Conservation (phyloP, 257 asterid species). For the Solanum infundibuliforme region DNA sequence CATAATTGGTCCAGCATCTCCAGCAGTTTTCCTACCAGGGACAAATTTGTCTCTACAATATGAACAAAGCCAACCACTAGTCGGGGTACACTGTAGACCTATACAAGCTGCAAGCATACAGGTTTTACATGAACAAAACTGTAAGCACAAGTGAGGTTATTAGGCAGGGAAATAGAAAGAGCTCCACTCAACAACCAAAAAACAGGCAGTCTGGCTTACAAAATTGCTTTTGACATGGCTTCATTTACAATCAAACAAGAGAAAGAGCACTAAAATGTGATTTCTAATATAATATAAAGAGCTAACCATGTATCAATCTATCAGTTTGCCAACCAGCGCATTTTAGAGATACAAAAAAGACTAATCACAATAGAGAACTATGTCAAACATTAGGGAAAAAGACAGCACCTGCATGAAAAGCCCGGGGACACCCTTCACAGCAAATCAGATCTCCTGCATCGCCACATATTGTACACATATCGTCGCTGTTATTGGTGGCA, state of each 20-base stretch:
- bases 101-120: constrained; percentile 67
- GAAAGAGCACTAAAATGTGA: neutral
- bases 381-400: neutral
- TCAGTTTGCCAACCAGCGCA: neutral
- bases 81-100: constrained; percentile 44
- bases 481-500: constrained; percentile 68
- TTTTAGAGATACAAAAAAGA: neutral
- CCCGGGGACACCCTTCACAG: constrained; percentile 94
- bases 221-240: neutral
- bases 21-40: constrained; percentile 49
- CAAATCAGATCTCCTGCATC: constrained; percentile 68
- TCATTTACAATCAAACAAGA: neutral
- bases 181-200: neutral
- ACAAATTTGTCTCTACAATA: constrained; percentile 62
- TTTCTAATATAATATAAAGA: neutral
- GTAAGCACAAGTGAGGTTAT: neutral
- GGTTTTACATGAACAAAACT: neutral
- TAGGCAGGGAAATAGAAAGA: neutral
- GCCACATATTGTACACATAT: constrained; percentile 95
- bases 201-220: neutral
- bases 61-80: constrained; percentile 70
- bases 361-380: neutral
- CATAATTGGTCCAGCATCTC: constrained; percentile 53
- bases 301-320: neutral
- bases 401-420: constrained; percentile 73